A percentile compares a stretch with the other conserved stretches of the same genome.
Conservation (phyloP, 75 land plant species). For the Adiantum capillusveneris region DNA sequence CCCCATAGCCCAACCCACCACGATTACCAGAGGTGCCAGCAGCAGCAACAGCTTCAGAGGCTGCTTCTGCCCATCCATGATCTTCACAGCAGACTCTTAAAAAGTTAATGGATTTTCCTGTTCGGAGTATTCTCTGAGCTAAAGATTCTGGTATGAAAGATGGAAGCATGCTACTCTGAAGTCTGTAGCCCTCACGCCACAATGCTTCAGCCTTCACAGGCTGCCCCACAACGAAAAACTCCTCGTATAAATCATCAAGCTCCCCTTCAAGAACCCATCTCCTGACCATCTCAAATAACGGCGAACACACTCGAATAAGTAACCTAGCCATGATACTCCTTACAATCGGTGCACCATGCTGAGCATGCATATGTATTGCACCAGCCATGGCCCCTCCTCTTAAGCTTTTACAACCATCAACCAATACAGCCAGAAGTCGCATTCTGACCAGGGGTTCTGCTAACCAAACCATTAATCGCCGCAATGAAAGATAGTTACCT, state of each 20-base stretch:
- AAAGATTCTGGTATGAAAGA: conserved; percentile 82
- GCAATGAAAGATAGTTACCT: conserved; percentile 76
- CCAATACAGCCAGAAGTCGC: conserved; percentile 92
- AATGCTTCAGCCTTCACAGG: conserved; percentile 85
- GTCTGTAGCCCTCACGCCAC: conserved; percentile 90
- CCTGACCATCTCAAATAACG: conserved; percentile 94
- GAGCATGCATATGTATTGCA: conserved; percentile 87
- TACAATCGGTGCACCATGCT: conserved; percentile 89
- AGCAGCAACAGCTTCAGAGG: conserved; percentile 78
- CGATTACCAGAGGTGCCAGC: conserved; percentile 75
- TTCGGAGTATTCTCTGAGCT: conserved; percentile 85
- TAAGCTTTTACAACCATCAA: conserved; percentile 69
- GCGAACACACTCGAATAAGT: conserved; percentile 79
- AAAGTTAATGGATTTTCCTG: conserved; percentile 98
- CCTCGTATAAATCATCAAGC: conserved; percentile 78
- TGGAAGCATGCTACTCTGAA: conserved; percentile 86
- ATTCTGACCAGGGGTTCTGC: conserved; percentile 93
- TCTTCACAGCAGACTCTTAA: conserved; percentile 98
- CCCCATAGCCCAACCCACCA: conserved; percentile 92
- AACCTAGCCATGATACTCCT: conserved; percentile 79
- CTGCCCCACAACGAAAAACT: conserved; percentile 81
- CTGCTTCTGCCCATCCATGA: conserved; percentile 86
- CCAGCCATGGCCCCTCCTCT: conserved; percentile 99
- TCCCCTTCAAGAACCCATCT: conserved; percentile 99
- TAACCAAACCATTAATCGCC: conserved; percentile 88